phyloP scores from a whole-genome alignment of 2,329 filamentous ascomycete genomes.

The Biscogniauxia mediterranea region DNA sequence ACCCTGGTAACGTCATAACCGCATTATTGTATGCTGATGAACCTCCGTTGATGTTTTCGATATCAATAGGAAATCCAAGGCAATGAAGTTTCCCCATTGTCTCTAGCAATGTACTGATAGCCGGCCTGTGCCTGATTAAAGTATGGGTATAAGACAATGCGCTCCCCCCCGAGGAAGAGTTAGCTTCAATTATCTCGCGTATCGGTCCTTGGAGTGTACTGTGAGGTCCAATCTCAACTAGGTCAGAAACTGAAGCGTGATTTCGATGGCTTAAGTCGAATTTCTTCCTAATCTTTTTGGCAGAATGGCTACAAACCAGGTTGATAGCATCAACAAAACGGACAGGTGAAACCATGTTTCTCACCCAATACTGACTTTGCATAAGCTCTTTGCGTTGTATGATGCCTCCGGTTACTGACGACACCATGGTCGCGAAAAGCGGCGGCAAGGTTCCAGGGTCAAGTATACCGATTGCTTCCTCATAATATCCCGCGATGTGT shows the following conservation, averaged over 20 bases:
- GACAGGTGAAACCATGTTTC: constrained; percentile 6
- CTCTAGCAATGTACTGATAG: no score
- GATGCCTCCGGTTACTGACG: constrained; percentile 5
- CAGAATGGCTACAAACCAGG: no score
- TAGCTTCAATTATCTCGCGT: no score
- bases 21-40: no score
- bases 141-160: no score
- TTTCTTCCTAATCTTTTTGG: neutral
- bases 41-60: no score
- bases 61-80: no score
- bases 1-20: no score
- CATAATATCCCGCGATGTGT: constrained; percentile 7
- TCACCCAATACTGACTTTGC: constrained; percentile 5
- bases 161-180: no score
- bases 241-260: neutral
- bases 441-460: neutral
- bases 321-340: neutral
- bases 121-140: no score
- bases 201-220: constrained; percentile 3
- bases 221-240: constrained; percentile 9
- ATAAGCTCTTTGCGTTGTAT: neutral
- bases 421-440: no score
- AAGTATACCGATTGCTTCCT: constrained; percentile 1
- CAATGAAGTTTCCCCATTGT: no score
- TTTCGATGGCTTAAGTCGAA: neutral